Evolutionary conservation across 2,329 filamentous ascomycete species (phyloP), one percentile per base, ranked within the genome.

Genomic region (Pyricularia sp.): DNA sequence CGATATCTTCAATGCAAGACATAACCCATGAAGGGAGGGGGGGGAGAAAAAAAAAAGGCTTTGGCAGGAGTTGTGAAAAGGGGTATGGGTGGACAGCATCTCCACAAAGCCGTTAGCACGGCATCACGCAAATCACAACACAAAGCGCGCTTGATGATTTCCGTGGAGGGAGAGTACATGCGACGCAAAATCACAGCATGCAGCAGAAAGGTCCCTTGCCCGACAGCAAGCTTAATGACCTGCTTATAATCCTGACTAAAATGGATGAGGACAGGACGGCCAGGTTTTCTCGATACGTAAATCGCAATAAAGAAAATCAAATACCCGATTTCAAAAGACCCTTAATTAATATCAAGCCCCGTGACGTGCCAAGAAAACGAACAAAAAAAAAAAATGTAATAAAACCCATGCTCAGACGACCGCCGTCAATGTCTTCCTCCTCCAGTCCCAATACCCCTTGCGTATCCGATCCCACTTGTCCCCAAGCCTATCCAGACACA

Each of bases 401-500:
- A 44, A 6, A 1, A n/a, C 40, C 16, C 16, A n/a, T n/a, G 40
- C 19, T 49, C 40, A 49, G 53, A 28, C 53, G 9, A 22, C 22
- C 22, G 53, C 13, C 22, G 53, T 57, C 62, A 85, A 72, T 69
- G 79, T 72, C 57, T 73, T 76, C 72, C 85, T 86, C 72, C 84
- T 81, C 77, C 89, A 96, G 71, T 90, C 87, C 94, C 94, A 99
- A 77, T 97, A 99, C 68, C 93, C 93, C 68, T 87, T 88, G 66
- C 94, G 82, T 66, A 99, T 88, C 7, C 90, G 91, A 80, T 99
- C 94, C 83, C 92, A 99, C 78, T 88, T 93, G 72, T 88, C 86
- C 62, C 85, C 88, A 71, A 99, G 75, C 67, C 96, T 78, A 66
- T 83, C 83, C 71, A 97, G 76, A 67, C 89, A 91, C 72, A 85